phyloP scores from a whole-genome alignment of 1,139 yeast species.

The Scheffersomyces insectosa region DNA sequence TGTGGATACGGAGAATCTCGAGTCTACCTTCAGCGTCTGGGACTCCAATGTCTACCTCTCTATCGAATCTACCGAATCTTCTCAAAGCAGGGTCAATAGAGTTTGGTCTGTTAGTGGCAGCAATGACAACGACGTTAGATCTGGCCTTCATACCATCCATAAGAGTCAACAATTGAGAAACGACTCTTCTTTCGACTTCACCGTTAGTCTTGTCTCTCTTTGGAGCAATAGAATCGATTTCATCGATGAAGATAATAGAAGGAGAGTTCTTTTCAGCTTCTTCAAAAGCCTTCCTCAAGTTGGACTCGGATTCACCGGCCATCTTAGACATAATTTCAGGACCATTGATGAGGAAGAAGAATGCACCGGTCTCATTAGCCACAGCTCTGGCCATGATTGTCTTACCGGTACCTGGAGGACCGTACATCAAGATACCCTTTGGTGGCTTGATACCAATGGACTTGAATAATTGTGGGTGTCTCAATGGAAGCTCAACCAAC shows the following conservation, averaged over 20 bases:
- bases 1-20: conserved; percentile 82
- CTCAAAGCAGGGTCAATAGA: conserved; percentile 98
- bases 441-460: conserved; percentile 98
- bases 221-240: conserved; percentile 98
- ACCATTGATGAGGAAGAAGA: conserved; percentile 95
- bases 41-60: conserved; percentile 98
- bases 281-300: conserved; percentile 95
- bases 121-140: conserved; percentile 91
- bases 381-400: conserved; percentile 99
- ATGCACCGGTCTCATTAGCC: conserved; percentile 98
- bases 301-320: conserved; percentile 99
- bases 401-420: conserved; percentile 99
- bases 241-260: conserved; percentile 95
- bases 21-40: conserved; percentile 99
- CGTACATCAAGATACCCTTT: conserved; percentile 94
- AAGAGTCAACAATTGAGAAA: conserved; percentile 90
- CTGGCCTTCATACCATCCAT: conserved; percentile 99
- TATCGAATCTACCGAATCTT: conserved; percentile 98
- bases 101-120: conserved; percentile 92
- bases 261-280: conserved; percentile 99
- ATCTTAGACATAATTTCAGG: conserved; percentile 99
- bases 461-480: conserved; percentile 96
- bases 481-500: conserved; percentile 91
- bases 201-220: conserved; percentile 99
- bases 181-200: conserved; percentile 96